phyloP scores from a whole-genome alignment of 108 stramenopile species.

The Skeletonema menzelii region DNA sequence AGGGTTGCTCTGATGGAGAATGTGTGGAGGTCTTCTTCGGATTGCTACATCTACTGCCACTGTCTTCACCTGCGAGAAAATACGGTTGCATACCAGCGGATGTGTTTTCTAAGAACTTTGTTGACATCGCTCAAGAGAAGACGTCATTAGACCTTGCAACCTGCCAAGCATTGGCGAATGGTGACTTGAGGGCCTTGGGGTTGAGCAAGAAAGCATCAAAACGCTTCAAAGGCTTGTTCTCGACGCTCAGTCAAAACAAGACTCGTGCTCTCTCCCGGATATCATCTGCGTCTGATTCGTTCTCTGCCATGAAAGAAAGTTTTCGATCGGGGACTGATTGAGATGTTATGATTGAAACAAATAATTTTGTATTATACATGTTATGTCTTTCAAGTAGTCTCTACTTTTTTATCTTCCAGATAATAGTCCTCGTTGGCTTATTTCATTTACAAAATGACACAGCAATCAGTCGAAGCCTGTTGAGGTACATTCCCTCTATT shows the following conservation, averaged over 20 bases:
- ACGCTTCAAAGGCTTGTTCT: slow-evolving; percentile 20
- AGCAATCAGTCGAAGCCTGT: too few species aligned
- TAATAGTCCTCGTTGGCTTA: too few species aligned
- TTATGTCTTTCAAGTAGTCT: too few species aligned
- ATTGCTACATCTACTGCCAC: slow-evolving; percentile 33
- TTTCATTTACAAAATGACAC: too few species aligned
- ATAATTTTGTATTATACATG: too few species aligned
- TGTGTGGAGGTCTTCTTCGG: slow-evolving; percentile 62
- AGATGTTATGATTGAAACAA: too few species aligned
- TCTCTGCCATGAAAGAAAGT: not conserved
- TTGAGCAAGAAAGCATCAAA: slow-evolving; percentile 41
- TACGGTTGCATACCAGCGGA: slow-evolving; percentile 41
- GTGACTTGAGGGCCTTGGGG: slow-evolving; percentile 30
- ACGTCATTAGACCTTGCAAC: slow-evolving; percentile 34
- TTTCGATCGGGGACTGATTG: too few species aligned
- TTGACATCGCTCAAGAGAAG: slow-evolving; percentile 35
- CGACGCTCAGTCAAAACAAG: not conserved
- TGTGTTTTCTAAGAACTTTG: slow-evolving; percentile 27
- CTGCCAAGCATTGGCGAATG: slow-evolving; percentile 28
- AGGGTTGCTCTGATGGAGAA: slow-evolving; percentile 49
- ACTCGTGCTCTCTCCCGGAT: not conserved
- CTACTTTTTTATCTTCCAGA: too few species aligned
- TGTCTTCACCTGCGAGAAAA: slow-evolving; percentile 22
- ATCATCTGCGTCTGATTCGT: not conserved
- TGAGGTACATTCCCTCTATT: too few species aligned